These are phyloP conservation scores for Hamigera avellanea DNA, from an alignment of 495 filamentous ascomycete species.

Conservation along the genomic window DNA sequence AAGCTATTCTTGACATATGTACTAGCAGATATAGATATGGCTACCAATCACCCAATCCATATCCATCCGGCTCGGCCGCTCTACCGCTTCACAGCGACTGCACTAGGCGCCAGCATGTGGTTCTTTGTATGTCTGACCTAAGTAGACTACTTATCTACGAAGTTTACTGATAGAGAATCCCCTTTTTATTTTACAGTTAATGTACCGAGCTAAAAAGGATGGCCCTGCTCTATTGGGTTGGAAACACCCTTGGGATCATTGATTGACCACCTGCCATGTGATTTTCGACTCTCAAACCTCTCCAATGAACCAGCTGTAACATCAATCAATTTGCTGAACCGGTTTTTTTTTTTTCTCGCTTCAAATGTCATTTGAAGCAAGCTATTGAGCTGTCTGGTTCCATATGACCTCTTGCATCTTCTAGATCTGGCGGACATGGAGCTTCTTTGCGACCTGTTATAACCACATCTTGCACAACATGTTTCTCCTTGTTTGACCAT, in stretches of 20 bases:
- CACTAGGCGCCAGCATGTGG: conserved; percentile 94
- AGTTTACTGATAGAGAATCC: conserved; percentile 8
- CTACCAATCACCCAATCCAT: conserved; percentile 59
- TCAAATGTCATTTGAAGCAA: no score
- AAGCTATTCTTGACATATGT: no score
- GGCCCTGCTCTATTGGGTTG: conserved; percentile 75
- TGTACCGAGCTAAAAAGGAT: conserved; percentile 95
- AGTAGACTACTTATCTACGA: not conserved
- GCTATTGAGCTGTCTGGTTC: no score
- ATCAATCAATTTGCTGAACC: no score
- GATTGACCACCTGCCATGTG: no score
- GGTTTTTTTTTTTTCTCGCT: no score
- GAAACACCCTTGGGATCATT: conserved; percentile 99
- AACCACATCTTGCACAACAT: no score
- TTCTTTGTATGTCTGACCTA: conserved; percentile 65
- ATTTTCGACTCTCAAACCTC: no score
- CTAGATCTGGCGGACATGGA: no score
- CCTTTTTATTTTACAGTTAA: conserved; percentile 50
- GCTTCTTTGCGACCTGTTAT: no score
- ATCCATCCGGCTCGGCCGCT: conserved; percentile 60
- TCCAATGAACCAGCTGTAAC: not conserved
- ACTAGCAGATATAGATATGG: conserved; percentile 36
- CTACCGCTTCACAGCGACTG: conserved; percentile 76
- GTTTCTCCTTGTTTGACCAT: no score
- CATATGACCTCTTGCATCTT: no score